Evolutionary conservation across 176 grass and related monocot species (phyloP).

Genomic region (Hsuehochloa calcarea): DNA sequence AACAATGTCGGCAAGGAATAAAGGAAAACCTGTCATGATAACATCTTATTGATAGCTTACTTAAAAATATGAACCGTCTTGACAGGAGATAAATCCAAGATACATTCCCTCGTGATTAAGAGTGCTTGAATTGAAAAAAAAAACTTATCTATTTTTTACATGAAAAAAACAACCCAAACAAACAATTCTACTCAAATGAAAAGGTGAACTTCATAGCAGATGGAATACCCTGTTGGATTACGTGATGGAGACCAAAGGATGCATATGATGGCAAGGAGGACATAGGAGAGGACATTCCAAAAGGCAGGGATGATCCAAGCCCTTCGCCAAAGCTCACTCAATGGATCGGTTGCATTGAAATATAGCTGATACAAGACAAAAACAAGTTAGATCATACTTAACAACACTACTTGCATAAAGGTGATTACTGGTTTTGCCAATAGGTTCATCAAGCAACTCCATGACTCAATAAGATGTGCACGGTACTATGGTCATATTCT

Average conservation of each 20-base stretch:
- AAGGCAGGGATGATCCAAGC: constrained; percentile 96
- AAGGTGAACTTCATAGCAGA: constrained; percentile 7
- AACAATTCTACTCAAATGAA: constrained; percentile 23
- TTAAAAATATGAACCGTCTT: constrained; percentile 1
- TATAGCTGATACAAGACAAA: constrained; percentile 71
- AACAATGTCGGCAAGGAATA: constrained; percentile 1
- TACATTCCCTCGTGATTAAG: background rate
- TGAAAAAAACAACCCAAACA: too few species aligned
- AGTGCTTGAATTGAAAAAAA: background rate
- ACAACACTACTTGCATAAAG: constrained; percentile 16
- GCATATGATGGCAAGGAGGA: constrained; percentile 77
- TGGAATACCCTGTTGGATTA: constrained; percentile 74
- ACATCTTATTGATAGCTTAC: background rate
- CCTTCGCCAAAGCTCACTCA: constrained; percentile 95
- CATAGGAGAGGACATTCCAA: constrained; percentile 95
- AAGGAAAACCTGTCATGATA: background rate
- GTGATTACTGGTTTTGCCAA: background rate
- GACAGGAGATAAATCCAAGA: constrained; percentile 13
- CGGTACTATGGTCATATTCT: background rate
- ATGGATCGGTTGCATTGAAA: constrained; percentile 95
- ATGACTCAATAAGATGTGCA: constrained; percentile 6
- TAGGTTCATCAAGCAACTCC: background rate
- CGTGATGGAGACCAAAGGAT: constrained; percentile 86
- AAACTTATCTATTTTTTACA: background rate
- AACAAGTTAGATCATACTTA: constrained; percentile 14